Evolutionary conservation across 1,139 yeast genomes (phyloP).

Genomic region (Hyphopichia pseudoburtonii): DNA sequence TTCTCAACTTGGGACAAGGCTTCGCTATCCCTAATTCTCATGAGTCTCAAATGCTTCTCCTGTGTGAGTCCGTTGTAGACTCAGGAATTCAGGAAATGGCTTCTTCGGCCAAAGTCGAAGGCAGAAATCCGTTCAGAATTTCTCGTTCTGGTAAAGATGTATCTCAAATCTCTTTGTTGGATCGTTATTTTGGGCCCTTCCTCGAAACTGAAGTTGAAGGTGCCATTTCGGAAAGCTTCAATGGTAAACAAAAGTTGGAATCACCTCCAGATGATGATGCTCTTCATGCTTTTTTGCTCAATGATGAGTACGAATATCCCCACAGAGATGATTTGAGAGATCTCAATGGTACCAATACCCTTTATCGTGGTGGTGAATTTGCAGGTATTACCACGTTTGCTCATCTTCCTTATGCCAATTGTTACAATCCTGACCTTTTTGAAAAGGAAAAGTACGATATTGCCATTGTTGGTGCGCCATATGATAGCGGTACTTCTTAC

Average conservation of each 20-base stretch:
- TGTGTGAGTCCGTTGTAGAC: neutral
- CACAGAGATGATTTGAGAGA: slow-evolving; percentile 37
- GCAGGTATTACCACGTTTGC: slow-evolving; percentile 39
- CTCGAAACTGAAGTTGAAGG: slow-evolving; percentile 18
- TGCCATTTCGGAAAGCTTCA: slow-evolving; percentile 4
- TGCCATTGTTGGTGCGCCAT: slow-evolving; percentile 32
- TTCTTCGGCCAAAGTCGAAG: too few relatives aligned
- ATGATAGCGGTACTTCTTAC: slow-evolving; percentile 30
- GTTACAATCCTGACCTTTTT: slow-evolving; percentile 24
- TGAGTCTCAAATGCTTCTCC: slow-evolving; percentile 1
- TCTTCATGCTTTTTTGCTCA: slow-evolving; percentile 22
- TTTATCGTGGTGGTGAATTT: slow-evolving; percentile 37
- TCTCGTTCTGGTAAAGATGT: neutral
- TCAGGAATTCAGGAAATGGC: too few relatives aligned
- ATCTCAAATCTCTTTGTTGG: slow-evolving; percentile 22
- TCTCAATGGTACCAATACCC: slow-evolving; percentile 30
- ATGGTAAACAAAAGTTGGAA: slow-evolving; percentile 16
- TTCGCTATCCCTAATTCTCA: neutral
- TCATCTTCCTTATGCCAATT: slow-evolving; percentile 28
- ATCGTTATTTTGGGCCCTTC: slow-evolving; percentile 29
- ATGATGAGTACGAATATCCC: slow-evolving; percentile 30
- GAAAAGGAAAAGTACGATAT: slow-evolving; percentile 21
- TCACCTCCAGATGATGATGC: slow-evolving; percentile 24
- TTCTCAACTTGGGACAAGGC: neutral
- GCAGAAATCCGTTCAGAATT: neutral